Conservation (phyloP, 176 grass and related monocot genomes). For the Oryza officinalis region DNA sequence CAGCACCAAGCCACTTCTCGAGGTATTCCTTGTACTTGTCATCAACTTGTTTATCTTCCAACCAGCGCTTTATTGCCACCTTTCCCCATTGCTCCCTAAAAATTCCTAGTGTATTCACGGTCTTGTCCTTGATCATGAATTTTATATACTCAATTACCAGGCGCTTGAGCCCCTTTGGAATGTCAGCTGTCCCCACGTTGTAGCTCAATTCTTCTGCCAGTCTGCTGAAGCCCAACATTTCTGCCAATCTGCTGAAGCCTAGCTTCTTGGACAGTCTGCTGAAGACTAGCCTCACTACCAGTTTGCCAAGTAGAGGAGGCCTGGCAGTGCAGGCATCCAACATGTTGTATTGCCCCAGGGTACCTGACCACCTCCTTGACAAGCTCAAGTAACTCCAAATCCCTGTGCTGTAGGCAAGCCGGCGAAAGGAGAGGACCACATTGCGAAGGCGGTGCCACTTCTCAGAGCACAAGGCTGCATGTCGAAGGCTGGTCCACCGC, state of each 20-base stretch:
- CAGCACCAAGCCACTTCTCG: no score
- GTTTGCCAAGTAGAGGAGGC: neutral
- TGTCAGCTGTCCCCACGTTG: neutral
- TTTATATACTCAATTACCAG: no score
- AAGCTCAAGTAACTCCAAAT: no score
- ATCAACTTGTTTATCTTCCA: neutral
- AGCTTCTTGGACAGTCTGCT: neutral
- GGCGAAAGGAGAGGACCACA: neutral
- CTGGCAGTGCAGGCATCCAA: neutral
- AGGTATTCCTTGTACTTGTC: no score
- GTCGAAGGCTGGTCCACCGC: constrained; percentile 23
- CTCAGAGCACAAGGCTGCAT: neutral
- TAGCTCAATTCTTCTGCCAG: constrained; percentile 6
- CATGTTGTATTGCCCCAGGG: constrained; percentile 33
- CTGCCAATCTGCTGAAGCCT: neutral
- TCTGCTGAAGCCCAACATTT: neutral
- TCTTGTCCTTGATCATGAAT: neutral
- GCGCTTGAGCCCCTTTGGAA: neutral
- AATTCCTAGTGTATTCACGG: neutral
- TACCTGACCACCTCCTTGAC: neutral
- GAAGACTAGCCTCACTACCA: neutral
- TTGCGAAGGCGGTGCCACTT: constrained; percentile 17
- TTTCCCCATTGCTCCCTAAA: neutral
- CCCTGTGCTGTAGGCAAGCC: neutral
- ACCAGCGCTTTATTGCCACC: no score